Base-by-base conservation (phyloP, 257 asterid species). In the Forsythia viridissima region DNA sequence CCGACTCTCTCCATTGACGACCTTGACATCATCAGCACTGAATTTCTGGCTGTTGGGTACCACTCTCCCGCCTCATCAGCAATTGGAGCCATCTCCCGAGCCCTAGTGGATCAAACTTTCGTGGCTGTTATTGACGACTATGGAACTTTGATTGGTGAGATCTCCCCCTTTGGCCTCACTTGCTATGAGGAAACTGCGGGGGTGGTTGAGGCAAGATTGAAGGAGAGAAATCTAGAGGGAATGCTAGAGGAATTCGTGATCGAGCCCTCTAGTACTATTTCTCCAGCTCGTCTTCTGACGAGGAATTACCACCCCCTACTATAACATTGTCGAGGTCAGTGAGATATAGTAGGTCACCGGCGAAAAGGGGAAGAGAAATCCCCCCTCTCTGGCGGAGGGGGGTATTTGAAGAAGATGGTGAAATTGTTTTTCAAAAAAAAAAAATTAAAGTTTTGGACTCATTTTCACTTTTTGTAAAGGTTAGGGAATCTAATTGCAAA, bases 51-150 rank as follows among this genome's bases (percentile, higher is more conserved):
- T 2, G 48, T 88, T 11, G 80, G 76, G 79, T 91, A 91, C 87
- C 85, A 86, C 46, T 81, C 88, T 18, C 87, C 86, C 2, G 97
- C 98, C 5, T 57, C 76, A 0, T 85, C 89, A 0, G 92, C 91
- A 0, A 18, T 77, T 8, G 86, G 86, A 21, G 91, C 86, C 65
- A 90, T 93, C 63, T 72, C 86, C 8, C 71, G 74, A 0, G 82
- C 97, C 30, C 83, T 84, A 8, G n/a, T 10, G 1, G 85, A 87
- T 15, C 98, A 90, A 66, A 92, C 94, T 0, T 92, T 98, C 0
- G 92, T 94, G n/a, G 98, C 97, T 1, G 92, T 92, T 2, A 83
- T 90, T 15, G 93, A 90, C 44, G 85, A 85, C 1, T 87, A 84
- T 0, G 93, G 97, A 0, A 18, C 51, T 2, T 65, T 92, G 83